Evolutionary conservation across 2,329 filamentous ascomycete genomes (phyloP), one percentile per base, ranked within the genome.

Genomic region (Cryphonectria radicalis): DNA sequence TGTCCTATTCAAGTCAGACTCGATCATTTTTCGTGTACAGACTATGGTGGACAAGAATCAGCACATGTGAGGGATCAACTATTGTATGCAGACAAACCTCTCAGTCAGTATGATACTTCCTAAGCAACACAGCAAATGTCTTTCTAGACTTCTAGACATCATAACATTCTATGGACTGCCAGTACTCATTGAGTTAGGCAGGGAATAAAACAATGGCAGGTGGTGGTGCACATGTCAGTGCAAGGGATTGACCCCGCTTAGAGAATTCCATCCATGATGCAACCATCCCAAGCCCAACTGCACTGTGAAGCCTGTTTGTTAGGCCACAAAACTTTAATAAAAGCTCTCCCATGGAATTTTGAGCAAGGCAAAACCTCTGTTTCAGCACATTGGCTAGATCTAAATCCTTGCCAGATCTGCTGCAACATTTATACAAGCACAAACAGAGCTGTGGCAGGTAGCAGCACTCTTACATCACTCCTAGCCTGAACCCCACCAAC

Each of bases 391-490:
- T 32, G 55, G 6, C 25, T 8, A 17, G 22, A 32, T 7, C 2
- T 19, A 17, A 3, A 19, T 19, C 14, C 5, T 13, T 59, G 28
- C 28, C 14, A 32, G 4, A 3, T 59, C 14, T 10, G 14, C 25
- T 59, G 55, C 5, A 32, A 32, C 13, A 8, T 32, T 35, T 19
- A 6, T 19, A 59, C 55, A 57, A 32, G 53, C 53, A 32, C 4
- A 57, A 1, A 17, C 11, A 57, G 4, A 57, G 25, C 25, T 17
- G 25, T 57, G n/a, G 11, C 11, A 28, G 53, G 28, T 32, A 32
- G 19, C 17, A 8, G 17, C 25, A 3, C 13, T 59, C 55, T 72
- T 67, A 72, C 72, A 73, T 73, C 72, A 73, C 67, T 37, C 35
- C 66, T 35, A 19, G 4, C 32, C 67, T 37, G 46, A 11, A 63